Evolutionary conservation across 768 basidiomycete species (phyloP).

Genomic region (Amanita jacksonii): DNA sequence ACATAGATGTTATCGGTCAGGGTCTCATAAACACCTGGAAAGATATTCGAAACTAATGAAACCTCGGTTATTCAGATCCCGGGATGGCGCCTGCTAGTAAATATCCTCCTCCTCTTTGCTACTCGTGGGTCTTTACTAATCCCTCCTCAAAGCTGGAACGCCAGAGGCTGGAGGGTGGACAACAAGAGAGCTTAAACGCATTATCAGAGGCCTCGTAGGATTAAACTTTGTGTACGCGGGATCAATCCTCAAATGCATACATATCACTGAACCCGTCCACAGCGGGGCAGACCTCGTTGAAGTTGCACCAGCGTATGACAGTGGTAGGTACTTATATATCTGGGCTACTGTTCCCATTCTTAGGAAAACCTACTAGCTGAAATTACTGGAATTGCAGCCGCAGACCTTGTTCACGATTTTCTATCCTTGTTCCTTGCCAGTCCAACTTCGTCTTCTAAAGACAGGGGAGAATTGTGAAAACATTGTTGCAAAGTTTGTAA

Average conservation of each 20-base stretch:
- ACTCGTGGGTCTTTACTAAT: background rate
- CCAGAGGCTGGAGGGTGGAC: constrained; percentile 85
- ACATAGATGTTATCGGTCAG: constrained; percentile 80
- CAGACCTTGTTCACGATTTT: constrained; percentile 62
- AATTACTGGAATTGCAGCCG: constrained; percentile 59
- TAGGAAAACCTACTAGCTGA: constrained; percentile 33
- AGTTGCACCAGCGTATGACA: constrained; percentile 68
- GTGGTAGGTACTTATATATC: constrained; percentile 26
- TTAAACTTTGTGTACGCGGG: constrained; percentile 60
- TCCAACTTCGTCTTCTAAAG: background rate
- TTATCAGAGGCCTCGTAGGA: constrained; percentile 69
- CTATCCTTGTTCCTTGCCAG: constrained; percentile 47
- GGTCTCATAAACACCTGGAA: constrained; percentile 70
- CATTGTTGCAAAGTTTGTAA: too few relatives aligned
- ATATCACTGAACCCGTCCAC: background rate
- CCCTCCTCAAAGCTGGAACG: constrained; percentile 51
- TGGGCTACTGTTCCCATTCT: background rate
- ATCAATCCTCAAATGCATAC: too few relatives aligned
- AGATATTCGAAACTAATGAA: constrained; percentile 17
- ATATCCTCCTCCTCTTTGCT: too few relatives aligned
- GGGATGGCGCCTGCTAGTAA: too few relatives aligned
- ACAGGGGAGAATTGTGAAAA: too few relatives aligned
- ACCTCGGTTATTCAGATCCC: too few relatives aligned
- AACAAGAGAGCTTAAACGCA: constrained; percentile 70
- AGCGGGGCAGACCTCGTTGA: constrained; percentile 70